Base-by-base conservation (phyloP, 2,329 filamentous ascomycete species). In the Cladophialophora chaetospira region DNA sequence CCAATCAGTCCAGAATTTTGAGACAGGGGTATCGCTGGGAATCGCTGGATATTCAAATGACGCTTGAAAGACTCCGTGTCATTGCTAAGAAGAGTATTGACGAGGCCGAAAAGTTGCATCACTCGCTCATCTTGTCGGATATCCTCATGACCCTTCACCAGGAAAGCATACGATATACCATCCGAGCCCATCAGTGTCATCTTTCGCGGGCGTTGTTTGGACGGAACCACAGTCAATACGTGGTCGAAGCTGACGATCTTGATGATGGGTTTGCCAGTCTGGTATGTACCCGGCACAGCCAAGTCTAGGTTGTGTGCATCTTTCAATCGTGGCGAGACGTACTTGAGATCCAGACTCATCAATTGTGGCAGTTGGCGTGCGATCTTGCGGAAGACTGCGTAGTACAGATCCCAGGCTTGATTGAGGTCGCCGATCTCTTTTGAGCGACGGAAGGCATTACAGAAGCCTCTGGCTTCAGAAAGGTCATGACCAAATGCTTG, bases 391-490 rank as follows among this genome's bases (percentile, higher is more conserved):
- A 99, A 99, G 0, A 97, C 94, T 64, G 96, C 91, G 74, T 99
- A 99, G 75, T 99, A 99, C 11, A 99, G 83, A 73, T 99, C 95
- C 94, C 94, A 99, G 5, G 94, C 94, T 73, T 96, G 91, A 69
- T 97, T 99, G 43, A 99, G 83, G 71, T 99, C 95, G 45, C 90
- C 93, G 59, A 94, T 86, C 69, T 99, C 94, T 48, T 87, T 82
- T n/a, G 89, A 94, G 36, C 85, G 84, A 67, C 90, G 88, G 74
- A 96, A 99, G 51, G 95, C 89, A 61, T 89, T 87, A 72, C 94
- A 99, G 88, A 94, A 99, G 65, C 97, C 92, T 59, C 91, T 88
- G 6, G 94, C 95, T 73, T 99, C 95, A 57, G 90, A 88, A 19
- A 99, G 82, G 70, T 99, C 95, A 28, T 95, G 87, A 0, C 94